Evolutionary conservation across 2,329 filamentous ascomycete species (phyloP), one percentile per base, ranked within the genome.

Genomic region (Fusarium phyllophilum): DNA sequence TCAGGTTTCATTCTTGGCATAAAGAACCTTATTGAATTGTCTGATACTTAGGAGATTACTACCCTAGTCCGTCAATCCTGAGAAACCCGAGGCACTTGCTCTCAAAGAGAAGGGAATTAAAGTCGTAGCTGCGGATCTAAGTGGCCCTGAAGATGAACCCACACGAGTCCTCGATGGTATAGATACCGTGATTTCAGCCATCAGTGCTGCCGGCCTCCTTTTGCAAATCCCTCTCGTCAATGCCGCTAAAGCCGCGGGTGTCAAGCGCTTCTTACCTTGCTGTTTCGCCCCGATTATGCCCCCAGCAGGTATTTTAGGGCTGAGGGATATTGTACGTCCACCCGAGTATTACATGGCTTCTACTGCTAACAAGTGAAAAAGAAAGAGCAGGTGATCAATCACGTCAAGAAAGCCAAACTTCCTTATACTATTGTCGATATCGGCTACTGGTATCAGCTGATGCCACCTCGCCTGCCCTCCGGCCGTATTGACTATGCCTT

Each of bases 391-490:
- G 44, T 46, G 18, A 29, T 46, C 24, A 46, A 46, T 46, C 44
- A 46, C 18, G 18, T 46, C 44, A 46, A 46, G 8, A 51, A 38
- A 26, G 44, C 41, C 6, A 26, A 59, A 13, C 11, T 49, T 18
- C 44, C 57, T 29, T 51, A 60, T 26, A 41, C 44, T 10, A 82
- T 88, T 75, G 85, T 90, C 54, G 88, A 90, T 72, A 83, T 89
- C 14, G 89, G 89, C n/a, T 89, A 82, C 81, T 90, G 89, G 89
- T 87, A 88, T 75, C 87, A 89, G 74, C 68, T 87, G 31, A 79
- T 81, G 10, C 20, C 78, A 9, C 79, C 80, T 1, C 45, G 44
- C 8, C 48, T 81, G 1, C 73, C 79, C 2, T 82, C 79, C 1
- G 78, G 79, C 2, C 73, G 68, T 3, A 38, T 67, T 18, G 66